These are phyloP conservation scores for Circinella minor DNA, from an alignment of 371 early-diverging fungal species.

Conservation along the genomic window DNA sequence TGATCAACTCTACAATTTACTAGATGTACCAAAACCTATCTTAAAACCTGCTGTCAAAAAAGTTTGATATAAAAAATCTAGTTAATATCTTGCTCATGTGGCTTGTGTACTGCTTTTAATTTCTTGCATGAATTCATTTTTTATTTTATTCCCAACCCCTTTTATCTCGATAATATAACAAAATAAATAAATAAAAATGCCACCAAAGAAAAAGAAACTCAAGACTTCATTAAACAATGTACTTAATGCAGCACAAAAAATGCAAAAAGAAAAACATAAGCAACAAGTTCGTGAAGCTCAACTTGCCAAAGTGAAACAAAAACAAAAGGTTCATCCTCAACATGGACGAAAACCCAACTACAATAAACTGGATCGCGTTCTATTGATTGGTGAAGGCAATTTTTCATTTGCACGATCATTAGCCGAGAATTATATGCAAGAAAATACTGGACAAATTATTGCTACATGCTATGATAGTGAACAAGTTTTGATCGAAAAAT, in stretches of 20 bases:
- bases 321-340: slow-evolving; percentile 17
- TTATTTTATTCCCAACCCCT: not conserved
- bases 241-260: slow-evolving; percentile 2
- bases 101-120: not conserved
- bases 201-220: slow-evolving; percentile 24
- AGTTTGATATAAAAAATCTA: too few relatives aligned
- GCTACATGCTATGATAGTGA: slow-evolving; percentile 86
- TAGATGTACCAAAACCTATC: slow-evolving; percentile 44
- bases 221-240: slow-evolving; percentile 16
- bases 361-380: slow-evolving; percentile 52
- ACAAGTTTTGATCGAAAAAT: slow-evolving; percentile 73
- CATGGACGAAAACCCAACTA: slow-evolving; percentile 45
- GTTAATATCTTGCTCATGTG: not conserved
- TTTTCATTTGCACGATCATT: slow-evolving; percentile 85
- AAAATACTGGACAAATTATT: slow-evolving; percentile 54
- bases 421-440: slow-evolving; percentile 52
- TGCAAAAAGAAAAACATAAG: not conserved
- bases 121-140: not conserved
- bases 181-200: slow-evolving; percentile 1
- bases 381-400: slow-evolving; percentile 84
- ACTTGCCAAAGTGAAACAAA: slow-evolving; percentile 8
- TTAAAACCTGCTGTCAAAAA: slow-evolving; percentile 18
- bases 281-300: slow-evolving; percentile 8
- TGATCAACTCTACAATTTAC: slow-evolving; percentile 38
- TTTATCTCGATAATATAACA: not conserved